Evolutionary conservation across 2,329 filamentous ascomycete species (phyloP).

Genomic region (Hypoxylon sp.): DNA sequence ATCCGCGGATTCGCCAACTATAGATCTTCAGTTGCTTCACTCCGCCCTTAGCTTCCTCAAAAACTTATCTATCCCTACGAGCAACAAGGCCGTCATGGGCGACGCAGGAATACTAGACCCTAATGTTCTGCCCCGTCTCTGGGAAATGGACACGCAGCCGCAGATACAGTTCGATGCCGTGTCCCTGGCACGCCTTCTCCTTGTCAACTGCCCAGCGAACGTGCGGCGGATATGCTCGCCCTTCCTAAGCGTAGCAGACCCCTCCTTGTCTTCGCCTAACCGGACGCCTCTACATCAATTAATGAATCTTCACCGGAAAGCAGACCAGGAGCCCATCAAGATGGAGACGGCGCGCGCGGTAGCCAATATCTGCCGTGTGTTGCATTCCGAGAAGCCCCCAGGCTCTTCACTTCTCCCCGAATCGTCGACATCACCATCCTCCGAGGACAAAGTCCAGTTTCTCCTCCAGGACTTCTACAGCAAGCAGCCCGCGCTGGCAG

Average conservation of each 20-base stretch:
- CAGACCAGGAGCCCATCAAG: slow-evolving; percentile 69
- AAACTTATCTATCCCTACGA: slow-evolving; percentile 72
- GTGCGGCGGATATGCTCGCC: slow-evolving; percentile 65
- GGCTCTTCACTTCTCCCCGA: slow-evolving; percentile 37
- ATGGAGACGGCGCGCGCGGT: slow-evolving; percentile 72
- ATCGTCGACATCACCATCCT: slow-evolving; percentile 33
- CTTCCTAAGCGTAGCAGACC: background rate
- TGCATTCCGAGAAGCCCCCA: slow-evolving; percentile 60
- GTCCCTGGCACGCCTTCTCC: slow-evolving; percentile 70
- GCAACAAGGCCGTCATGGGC: slow-evolving; percentile 69
- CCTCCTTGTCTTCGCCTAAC: slow-evolving; percentile 11
- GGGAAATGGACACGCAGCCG: slow-evolving; percentile 66
- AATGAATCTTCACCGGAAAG: slow-evolving; percentile 59
- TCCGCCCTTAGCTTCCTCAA: slow-evolving; percentile 73
- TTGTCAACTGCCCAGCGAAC: slow-evolving; percentile 68
- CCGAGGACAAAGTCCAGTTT: slow-evolving; percentile 17
- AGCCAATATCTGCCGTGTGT: slow-evolving; percentile 67
- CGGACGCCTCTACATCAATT: slow-evolving; percentile 58
- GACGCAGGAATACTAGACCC: slow-evolving; percentile 61
- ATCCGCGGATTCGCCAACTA: slow-evolving; percentile 54
- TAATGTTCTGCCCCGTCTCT: slow-evolving; percentile 67
- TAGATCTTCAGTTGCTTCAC: slow-evolving; percentile 69
- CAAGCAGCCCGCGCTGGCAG: slow-evolving; percentile 59
- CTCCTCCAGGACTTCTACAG: slow-evolving; percentile 62
- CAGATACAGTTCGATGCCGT: slow-evolving; percentile 74